A percentile compares a stretch with the other conserved stretches of the same genome.
Conservation (phyloP, 2,329 filamentous ascomycete species). For the Cryphonectria nitschkei region DNA sequence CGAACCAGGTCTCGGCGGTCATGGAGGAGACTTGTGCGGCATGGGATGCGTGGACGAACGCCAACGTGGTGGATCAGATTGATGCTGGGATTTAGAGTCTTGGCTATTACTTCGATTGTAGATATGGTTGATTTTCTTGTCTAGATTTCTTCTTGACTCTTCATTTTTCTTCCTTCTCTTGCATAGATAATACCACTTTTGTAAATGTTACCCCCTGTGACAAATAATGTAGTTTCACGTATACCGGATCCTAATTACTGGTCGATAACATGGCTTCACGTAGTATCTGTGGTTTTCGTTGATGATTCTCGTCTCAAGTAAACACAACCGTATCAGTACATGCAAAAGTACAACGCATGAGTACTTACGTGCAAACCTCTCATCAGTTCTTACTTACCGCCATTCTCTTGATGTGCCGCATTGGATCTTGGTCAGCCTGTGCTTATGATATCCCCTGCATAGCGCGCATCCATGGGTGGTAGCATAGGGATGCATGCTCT, state of each 20-base stretch:
- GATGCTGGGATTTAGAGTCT: background rate
- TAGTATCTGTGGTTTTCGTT: background rate
- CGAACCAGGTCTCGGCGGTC: background rate
- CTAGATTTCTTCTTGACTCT: no score
- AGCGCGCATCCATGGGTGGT: background rate
- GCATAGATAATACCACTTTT: background rate
- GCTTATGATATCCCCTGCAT: background rate
- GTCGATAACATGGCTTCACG: background rate
- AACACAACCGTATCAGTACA: background rate
- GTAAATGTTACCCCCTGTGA: background rate
- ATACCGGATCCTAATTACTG: background rate
- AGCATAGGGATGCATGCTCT: background rate
- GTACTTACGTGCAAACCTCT: background rate
- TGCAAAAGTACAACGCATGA: background rate
- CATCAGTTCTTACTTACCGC: background rate
- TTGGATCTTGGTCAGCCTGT: background rate
- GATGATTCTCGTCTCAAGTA: background rate
- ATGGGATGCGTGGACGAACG: background rate
- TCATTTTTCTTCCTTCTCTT: background rate
- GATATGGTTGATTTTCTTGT: background rate
- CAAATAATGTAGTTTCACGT: background rate
- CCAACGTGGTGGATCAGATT: conserved; percentile 1
- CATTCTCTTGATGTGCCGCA: background rate
- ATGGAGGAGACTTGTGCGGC: background rate
- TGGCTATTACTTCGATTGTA: background rate